A percentile compares a stretch with the other conserved stretches of the same genome.
Conservation (phyloP, 2,329 filamentous ascomycete genomes). For the Metarhizium anisopliae region DNA sequence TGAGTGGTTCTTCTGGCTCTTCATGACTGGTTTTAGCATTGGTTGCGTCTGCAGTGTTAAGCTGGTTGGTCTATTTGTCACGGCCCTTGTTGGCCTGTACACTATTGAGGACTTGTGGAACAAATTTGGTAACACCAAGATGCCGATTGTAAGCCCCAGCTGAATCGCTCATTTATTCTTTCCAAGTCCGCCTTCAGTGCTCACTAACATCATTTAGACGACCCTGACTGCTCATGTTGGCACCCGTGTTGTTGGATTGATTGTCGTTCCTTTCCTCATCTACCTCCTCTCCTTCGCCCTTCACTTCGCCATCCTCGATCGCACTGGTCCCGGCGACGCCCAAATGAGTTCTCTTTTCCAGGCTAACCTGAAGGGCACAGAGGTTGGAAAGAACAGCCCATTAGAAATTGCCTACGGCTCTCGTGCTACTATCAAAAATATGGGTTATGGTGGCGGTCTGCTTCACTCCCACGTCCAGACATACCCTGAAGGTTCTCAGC, state of each 20-base stretch:
- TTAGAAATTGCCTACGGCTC: conserved; percentile 87
- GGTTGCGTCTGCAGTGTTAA: conserved; percentile 98
- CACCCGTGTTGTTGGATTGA: conserved; percentile 76
- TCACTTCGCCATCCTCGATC: conserved; percentile 89
- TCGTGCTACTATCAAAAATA: conserved; percentile 90
- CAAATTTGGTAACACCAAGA: conserved; percentile 91
- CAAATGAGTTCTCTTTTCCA: conserved; percentile 99
- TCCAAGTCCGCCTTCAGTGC: background rate
- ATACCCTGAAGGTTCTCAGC: conserved; percentile 83
- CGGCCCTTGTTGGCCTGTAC: conserved; percentile 89
- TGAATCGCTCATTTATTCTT: conserved; percentile 5
- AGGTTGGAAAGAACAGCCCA: conserved; percentile 89
- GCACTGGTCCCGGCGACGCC: conserved; percentile 92
- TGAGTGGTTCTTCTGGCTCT: conserved; percentile 92
- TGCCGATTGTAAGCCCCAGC: conserved; percentile 59
- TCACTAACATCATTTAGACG: conserved; percentile 21
- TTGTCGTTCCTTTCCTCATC: conserved; percentile 78
- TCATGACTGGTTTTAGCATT: conserved; percentile 89
- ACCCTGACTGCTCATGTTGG: conserved; percentile 69
- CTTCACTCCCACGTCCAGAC: conserved; percentile 96
- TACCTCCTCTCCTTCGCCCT: conserved; percentile 94
- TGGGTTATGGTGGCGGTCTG: conserved; percentile 95
- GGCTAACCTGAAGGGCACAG: conserved; percentile 86
- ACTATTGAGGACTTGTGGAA: conserved; percentile 95
- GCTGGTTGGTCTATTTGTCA: conserved; percentile 94